These are phyloP conservation scores for Rhizopus arrhizus DNA, from an alignment of 371 early-diverging fungal genomes.

Conservation along the genomic window DNA sequence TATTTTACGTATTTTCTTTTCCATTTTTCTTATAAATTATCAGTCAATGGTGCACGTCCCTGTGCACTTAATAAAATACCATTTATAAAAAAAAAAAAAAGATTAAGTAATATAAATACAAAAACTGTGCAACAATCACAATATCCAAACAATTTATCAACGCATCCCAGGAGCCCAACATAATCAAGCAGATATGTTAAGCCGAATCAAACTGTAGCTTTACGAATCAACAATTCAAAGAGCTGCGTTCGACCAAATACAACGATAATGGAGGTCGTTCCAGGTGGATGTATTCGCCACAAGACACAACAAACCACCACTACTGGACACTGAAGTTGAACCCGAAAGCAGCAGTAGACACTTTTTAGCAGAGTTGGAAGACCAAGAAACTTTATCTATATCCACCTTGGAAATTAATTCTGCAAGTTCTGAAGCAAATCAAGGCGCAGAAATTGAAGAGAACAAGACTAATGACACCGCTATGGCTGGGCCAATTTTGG, in stretches of 20 bases:
- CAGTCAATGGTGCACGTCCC: too few species aligned
- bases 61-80: too few species aligned
- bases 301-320: slow-evolving; percentile 14
- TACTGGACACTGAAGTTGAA: slow-evolving; percentile 29
- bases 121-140: slow-evolving; percentile 1
- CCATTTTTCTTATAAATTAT: too few species aligned
- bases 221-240: slow-evolving; percentile 7
- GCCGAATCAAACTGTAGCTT: slow-evolving; percentile 3
- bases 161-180: slow-evolving; percentile 17
- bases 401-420: slow-evolving; percentile 38
- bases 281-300: slow-evolving; percentile 34
- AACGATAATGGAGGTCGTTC: slow-evolving; percentile 1
- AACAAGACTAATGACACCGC: slow-evolving; percentile 21
- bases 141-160: slow-evolving; percentile 6
- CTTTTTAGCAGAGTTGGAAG: slow-evolving; percentile 30
- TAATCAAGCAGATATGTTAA: slow-evolving; percentile 9
- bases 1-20: too few species aligned
- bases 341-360: slow-evolving; percentile 28
- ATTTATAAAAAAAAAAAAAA: too few species aligned
- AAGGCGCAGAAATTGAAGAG: slow-evolving; percentile 4
- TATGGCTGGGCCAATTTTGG: slow-evolving; percentile 27
- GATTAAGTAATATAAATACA: background rate
- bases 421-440: slow-evolving; percentile 24
- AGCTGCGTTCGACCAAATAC: slow-evolving; percentile 3
- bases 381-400: slow-evolving; percentile 19